These are phyloP conservation scores for Martiniozyma abietophila DNA, from an alignment of 805 yeast genomes.

Conservation along the genomic window DNA sequence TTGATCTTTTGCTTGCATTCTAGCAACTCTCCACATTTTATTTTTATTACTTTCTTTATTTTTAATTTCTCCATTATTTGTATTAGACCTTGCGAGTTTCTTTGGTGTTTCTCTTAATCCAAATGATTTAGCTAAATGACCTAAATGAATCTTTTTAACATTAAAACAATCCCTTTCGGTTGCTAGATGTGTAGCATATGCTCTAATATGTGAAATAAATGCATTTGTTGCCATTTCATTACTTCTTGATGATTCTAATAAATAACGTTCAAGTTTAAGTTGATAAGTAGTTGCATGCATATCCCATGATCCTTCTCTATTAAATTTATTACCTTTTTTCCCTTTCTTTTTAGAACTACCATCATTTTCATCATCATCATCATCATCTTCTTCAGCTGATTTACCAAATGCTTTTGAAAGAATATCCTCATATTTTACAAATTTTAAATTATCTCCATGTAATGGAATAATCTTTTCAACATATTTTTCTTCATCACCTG, in stretches of 20 bases:
- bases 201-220: constrained; percentile 83
- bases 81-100: constrained; percentile 39
- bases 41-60: constrained; percentile 61
- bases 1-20: constrained; percentile 51
- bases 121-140: constrained; percentile 92
- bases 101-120: constrained; percentile 94
- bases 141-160: constrained; percentile 76
- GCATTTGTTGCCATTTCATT: constrained; percentile 69
- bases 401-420: constrained; percentile 21
- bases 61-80: constrained; percentile 27
- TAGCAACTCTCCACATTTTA: constrained; percentile 70
- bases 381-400: constrained; percentile 18
- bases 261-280: constrained; percentile 79
- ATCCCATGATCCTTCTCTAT: constrained; percentile 57
- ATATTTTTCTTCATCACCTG: constrained; percentile 85
- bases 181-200: constrained; percentile 89
- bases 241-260: constrained; percentile 55
- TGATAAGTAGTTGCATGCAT: constrained; percentile 96
- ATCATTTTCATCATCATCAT: constrained; percentile 16
- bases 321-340: constrained; percentile 15
- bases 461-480: constrained; percentile 48
- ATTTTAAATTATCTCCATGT: constrained; percentile 45
- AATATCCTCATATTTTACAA: constrained; percentile 38
- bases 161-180: constrained; percentile 74
- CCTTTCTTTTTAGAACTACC: constrained; percentile 17